These are phyloP conservation scores for Physocladia obscura DNA, from an alignment of 192 early-diverging fungal species.

Conservation along the genomic window DNA sequence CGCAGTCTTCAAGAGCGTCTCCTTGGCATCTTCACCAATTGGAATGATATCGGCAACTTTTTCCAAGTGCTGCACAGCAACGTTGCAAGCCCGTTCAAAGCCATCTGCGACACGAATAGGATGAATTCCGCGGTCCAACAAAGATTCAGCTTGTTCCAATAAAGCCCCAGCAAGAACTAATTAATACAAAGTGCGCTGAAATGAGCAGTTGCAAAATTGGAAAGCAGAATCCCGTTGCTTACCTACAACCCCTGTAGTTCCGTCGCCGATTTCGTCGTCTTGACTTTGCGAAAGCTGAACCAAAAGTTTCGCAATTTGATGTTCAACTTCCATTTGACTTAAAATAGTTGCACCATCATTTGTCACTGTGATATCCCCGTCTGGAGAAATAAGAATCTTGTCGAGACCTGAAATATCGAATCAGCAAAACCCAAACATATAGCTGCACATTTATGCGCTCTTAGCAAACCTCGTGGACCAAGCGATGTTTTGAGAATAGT, in stretches of 20 bases:
- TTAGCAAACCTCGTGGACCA: constrained; percentile 81
- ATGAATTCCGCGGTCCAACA: constrained; percentile 95
- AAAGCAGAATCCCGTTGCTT: constrained; percentile 25
- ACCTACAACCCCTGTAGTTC: constrained; percentile 99
- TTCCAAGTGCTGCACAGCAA: constrained; percentile 91
- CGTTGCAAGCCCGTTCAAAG: constrained; percentile 93
- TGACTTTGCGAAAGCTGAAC: constrained; percentile 97
- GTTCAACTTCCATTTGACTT: constrained; percentile 96
- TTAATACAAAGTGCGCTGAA: not conserved
- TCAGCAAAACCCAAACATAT: not conserved
- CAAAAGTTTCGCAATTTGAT: constrained; percentile 97
- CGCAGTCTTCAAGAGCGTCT: constrained; percentile 88
- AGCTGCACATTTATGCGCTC: no score
- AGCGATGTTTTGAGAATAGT: constrained; percentile 98
- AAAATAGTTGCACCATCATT: constrained; percentile 99
- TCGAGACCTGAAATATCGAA: constrained; percentile 72
- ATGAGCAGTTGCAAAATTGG: not conserved
- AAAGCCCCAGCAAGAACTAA: constrained; percentile 95
- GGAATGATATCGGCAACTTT: constrained; percentile 87
- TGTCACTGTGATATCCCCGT: constrained; percentile 98
- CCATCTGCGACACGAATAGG: constrained; percentile 99
- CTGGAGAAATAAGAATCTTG: constrained; percentile 99
- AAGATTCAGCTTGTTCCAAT: constrained; percentile 92
- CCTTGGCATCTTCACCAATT: constrained; percentile 76
- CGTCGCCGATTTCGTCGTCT: constrained; percentile 99